Base-by-base conservation (phyloP, 106 monocot genomes). In the Dendrobium catenatum region DNA sequence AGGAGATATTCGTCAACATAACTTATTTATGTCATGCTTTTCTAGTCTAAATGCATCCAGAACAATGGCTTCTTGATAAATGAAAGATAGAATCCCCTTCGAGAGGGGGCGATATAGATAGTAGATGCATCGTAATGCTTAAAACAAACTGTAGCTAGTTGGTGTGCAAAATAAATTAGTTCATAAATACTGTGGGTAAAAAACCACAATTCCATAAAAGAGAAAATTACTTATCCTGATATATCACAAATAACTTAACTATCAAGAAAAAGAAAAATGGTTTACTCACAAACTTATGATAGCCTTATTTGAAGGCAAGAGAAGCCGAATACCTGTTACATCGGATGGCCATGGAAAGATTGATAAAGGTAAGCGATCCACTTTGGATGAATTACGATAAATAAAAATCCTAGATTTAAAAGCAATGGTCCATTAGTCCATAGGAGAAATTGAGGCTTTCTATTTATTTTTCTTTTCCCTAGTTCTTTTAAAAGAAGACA, bases 331-430 rank as follows among this genome's bases (percentile, higher is more conserved):
- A 93, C 93, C 90, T 87, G 85, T 86, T 68, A 90, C 48, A 86
- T 80, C 17, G 76, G 89, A 90, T 81, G 89, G 84, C 68, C 47
- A n/a, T 20, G 90, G 89, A 85, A 86, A 90, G 78, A 84, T 76
- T 77, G 80, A 40, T 56, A 85, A 72, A 68, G 93, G 90, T 33
- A 81, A 49, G 47, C 78, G 79, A 41, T 79, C 55, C 24, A 79
- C 55, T 59, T 82, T 44, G 72, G 68, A 82, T 20, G 82, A n/a
- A 43, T 78, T 22, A 17, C 93, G 85, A 33, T 49, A 79, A 85
- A 61, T 40, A 75, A 83, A 88, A 24, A 77, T 80, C 85, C 93
- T 93, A 84, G 4, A 79, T 42, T 42, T 74, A 20, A 10, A 8
- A 76, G 33, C 19, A 42, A 43, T 1, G 20, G 43, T 44, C 6